These are phyloP conservation scores for Colletotrichum endophyticum DNA, from an alignment of 2,329 filamentous ascomycete species.

Conservation along the genomic window DNA sequence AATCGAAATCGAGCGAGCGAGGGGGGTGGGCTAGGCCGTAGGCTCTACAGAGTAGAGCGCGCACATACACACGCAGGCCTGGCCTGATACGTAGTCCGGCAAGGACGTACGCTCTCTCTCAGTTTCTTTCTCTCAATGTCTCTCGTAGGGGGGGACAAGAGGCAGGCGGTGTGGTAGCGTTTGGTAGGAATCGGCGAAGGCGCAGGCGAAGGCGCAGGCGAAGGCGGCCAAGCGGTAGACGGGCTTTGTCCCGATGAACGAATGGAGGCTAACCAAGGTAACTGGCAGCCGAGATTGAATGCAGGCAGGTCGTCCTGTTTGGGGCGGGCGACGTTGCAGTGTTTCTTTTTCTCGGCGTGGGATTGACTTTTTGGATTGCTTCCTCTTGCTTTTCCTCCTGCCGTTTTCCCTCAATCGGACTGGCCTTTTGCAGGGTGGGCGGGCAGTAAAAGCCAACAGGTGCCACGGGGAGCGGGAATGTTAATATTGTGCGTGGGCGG, in stretches of 20 bases:
- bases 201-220: neutral
- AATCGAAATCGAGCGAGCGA: neutral
- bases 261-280: constrained; percentile 2
- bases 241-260: neutral
- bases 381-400: constrained; percentile 3
- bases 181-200: neutral
- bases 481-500: neutral
- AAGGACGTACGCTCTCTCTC: neutral
- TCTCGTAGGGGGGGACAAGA: neutral
- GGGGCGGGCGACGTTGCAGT: constrained; percentile 5
- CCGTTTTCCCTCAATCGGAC: neutral
- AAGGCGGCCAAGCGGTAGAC: neutral
- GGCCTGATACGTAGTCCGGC: neutral
- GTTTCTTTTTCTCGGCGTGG: neutral
- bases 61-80: neutral
- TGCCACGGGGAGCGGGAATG: constrained; percentile 5
- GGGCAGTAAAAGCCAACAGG: neutral
- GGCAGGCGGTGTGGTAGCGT: neutral
- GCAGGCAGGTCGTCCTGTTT: neutral
- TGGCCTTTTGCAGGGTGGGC: neutral
- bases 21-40: neutral
- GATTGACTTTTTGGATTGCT: neutral
- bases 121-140: neutral
- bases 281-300: constrained; percentile 4
- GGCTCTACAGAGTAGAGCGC: neutral